phyloP scores from a whole-genome alignment of 306 rosid genomes.

The Rosa lucieae region DNA sequence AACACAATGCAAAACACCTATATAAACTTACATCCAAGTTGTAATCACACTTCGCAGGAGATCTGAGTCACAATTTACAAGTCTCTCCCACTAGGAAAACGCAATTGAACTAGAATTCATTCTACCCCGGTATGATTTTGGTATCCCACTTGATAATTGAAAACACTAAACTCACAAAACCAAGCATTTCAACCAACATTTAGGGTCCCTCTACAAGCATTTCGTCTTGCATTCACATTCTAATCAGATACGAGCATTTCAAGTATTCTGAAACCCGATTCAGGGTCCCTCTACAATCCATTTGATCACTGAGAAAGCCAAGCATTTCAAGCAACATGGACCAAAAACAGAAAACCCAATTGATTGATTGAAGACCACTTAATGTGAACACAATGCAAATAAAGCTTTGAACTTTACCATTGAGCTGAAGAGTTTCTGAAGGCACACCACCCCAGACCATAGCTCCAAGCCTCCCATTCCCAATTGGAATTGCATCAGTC shows the following conservation, averaged over 20 bases:
- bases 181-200: neutral
- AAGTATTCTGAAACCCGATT: neutral
- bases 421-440: slow-evolving; percentile 77
- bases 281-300: neutral
- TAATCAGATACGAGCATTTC: neutral
- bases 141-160: neutral
- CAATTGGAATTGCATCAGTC: slow-evolving; percentile 90
- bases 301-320: neutral
- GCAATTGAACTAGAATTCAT: neutral
- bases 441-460: slow-evolving; percentile 91
- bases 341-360: neutral
- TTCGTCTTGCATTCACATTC: neutral
- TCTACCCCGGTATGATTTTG: neutral
- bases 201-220: too few relatives aligned
- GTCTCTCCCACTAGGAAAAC: neutral
- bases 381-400: neutral
- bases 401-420: slow-evolving; percentile 43
- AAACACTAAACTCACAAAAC: neutral
- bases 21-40: neutral
- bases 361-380: neutral
- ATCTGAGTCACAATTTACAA: neutral
- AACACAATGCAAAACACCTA: neutral
- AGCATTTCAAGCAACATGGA: neutral
- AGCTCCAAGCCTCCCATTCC: slow-evolving; percentile 93
- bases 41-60: neutral